phyloP scores from a whole-genome alignment of 148 eudicot species.

The Rheum nobile region DNA sequence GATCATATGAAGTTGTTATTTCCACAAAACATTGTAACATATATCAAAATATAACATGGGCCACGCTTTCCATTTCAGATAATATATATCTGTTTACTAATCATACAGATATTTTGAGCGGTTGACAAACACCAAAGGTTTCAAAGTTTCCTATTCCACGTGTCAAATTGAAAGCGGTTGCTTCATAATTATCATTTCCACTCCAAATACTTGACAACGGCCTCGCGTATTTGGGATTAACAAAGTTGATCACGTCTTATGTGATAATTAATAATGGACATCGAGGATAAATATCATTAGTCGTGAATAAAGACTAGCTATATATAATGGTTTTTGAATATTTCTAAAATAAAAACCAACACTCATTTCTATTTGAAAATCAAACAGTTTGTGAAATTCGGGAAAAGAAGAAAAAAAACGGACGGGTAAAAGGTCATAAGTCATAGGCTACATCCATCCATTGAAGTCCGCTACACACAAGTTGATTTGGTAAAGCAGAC shows the following conservation, averaged over 20 bases:
- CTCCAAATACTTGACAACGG: neutral
- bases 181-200: neutral
- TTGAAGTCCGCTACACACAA: neutral
- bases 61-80: neutral
- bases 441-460: neutral
- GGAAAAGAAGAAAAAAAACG: neutral
- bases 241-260: neutral
- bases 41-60: neutral
- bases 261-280: neutral
- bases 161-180: too few relatives aligned
- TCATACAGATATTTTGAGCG: neutral
- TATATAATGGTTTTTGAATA: neutral
- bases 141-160: neutral
- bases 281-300: too few relatives aligned
- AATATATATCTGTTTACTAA: neutral
- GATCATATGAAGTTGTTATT: too few relatives aligned
- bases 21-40: too few relatives aligned
- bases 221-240: neutral
- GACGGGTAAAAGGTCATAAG: neutral
- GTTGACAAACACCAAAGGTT: neutral
- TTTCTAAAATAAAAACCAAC: neutral
- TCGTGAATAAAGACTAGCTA: too few relatives aligned
- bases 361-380: neutral
- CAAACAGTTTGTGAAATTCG: neutral
- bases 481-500: constrained; percentile 1